Evolutionary conservation across 805 yeast species (phyloP).

Genomic region (Metschnikowia cerradonensis): DNA sequence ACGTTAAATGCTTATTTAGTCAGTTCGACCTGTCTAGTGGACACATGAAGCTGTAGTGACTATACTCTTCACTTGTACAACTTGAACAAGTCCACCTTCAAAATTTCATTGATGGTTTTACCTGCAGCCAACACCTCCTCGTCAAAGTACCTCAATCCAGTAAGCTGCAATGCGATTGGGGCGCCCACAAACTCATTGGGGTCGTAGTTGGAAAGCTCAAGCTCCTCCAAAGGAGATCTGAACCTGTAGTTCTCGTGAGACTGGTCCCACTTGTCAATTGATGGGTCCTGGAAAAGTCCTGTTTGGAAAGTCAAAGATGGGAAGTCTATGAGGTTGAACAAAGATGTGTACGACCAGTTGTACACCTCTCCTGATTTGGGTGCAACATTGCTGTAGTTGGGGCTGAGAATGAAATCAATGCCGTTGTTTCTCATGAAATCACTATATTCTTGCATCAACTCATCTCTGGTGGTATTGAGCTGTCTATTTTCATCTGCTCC

Average conservation of each 20-base stretch:
- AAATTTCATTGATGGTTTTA: constrained; percentile 34
- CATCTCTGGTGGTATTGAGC: constrained; percentile 54
- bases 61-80: constrained; percentile 13
- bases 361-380: constrained; percentile 58
- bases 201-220: constrained; percentile 45
- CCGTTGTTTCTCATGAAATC: constrained; percentile 49
- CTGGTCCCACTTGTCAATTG: constrained; percentile 45
- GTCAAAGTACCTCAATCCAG: constrained; percentile 52
- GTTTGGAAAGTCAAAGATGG: constrained; percentile 67
- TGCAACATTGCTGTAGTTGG: constrained; percentile 69
- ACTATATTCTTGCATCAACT: constrained; percentile 53
- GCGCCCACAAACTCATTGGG: constrained; percentile 49
- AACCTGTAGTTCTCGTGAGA: constrained; percentile 29
- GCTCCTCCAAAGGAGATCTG: constrained; percentile 45
- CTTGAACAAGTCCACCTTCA: constrained; percentile 26
- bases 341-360: constrained; percentile 79
- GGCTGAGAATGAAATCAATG: constrained; percentile 64
- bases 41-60: too few species aligned
- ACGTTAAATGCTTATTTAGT: too few species aligned
- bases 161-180: constrained; percentile 52
- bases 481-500: constrained; percentile 51
- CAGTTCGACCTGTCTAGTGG: too few species aligned
- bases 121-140: constrained; percentile 54
- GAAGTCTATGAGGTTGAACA: constrained; percentile 68
- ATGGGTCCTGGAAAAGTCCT: constrained; percentile 55